These are phyloP conservation scores for Aspergillus clavatus DNA, from an alignment of 2,329 filamentous ascomycete genomes.

Conservation along the genomic window DNA sequence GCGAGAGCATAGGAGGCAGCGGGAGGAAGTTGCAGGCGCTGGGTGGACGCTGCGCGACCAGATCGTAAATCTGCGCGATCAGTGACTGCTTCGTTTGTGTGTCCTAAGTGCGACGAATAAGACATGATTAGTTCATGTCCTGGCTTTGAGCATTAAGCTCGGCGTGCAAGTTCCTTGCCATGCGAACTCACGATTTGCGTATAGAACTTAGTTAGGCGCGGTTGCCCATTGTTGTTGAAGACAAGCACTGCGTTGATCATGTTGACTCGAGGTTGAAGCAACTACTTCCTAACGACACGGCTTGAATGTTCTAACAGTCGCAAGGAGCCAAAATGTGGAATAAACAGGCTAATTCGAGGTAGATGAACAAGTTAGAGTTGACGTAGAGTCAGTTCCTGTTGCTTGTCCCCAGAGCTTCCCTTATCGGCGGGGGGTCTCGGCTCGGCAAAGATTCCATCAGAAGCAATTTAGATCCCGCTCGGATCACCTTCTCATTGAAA, in stretches of 20 bases:
- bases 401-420: conserved; percentile 3
- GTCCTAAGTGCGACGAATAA: conserved; percentile 59
- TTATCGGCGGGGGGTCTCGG: conserved; percentile 12
- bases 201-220: conserved; percentile 96
- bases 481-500: conserved; percentile 12
- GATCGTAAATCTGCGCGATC: conserved; percentile 93
- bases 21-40: conserved; percentile 97
- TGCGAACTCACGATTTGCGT: conserved; percentile 72
- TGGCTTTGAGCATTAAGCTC: neutral
- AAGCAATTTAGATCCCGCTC: conserved; percentile 5
- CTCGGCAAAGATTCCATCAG: conserved; percentile 11
- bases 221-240: conserved; percentile 97
- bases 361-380: neutral
- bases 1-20: conserved; percentile 59
- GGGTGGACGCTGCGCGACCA: conserved; percentile 85
- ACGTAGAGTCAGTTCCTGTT: too few relatives aligned
- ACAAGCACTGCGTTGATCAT: conserved; percentile 99
- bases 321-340: neutral
- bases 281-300: neutral
- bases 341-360: neutral
- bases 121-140: neutral
- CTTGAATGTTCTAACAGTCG: neutral
- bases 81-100: conserved; percentile 95
- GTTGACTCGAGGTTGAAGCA: conserved; percentile 12
- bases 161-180: neutral